Conservation (phyloP, 1,139 yeast species). For the Nakaseomyces delphensis region DNA sequence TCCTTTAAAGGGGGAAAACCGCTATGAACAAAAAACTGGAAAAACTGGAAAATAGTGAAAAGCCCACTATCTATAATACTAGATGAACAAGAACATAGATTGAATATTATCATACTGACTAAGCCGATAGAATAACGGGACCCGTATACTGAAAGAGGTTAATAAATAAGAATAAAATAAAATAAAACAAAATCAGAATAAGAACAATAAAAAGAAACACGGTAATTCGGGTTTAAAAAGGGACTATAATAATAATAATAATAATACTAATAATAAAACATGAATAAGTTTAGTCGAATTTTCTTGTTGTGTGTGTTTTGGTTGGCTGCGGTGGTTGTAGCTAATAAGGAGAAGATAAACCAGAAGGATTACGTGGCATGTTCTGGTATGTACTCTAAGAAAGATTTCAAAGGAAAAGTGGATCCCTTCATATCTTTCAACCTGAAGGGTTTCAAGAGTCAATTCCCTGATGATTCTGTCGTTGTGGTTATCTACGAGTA, state of each 20-base stretch:
- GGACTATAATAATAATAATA: background rate
- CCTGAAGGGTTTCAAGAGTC: constrained; percentile 35
- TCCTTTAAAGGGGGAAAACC: too few relatives aligned
- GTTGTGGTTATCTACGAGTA: constrained; percentile 77
- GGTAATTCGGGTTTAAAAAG: background rate
- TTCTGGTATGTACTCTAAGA: constrained; percentile 79
- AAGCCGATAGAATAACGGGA: too few relatives aligned
- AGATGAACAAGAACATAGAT: too few relatives aligned
- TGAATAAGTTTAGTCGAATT: constrained; percentile 1
- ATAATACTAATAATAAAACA: background rate
- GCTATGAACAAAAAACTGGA: too few relatives aligned
- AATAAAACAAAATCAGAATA: too few relatives aligned
- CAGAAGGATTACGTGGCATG: constrained; percentile 56
- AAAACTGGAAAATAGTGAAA: too few relatives aligned
- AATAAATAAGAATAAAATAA: too few relatives aligned
- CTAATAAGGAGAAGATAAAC: constrained; percentile 45
- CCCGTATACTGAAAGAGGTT: too few relatives aligned
- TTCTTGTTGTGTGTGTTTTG: background rate
- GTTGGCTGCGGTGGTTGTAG: constrained; percentile 23
- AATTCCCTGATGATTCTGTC: constrained; percentile 37
- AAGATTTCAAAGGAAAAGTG: constrained; percentile 76
- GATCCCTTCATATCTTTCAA: constrained; percentile 55
- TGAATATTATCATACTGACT: too few relatives aligned
- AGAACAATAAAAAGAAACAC: background rate
- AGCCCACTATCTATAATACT: too few relatives aligned